Evolutionary conservation across 2,329 filamentous ascomycete genomes (phyloP).

Genomic region (Chaetomium strumarium): DNA sequence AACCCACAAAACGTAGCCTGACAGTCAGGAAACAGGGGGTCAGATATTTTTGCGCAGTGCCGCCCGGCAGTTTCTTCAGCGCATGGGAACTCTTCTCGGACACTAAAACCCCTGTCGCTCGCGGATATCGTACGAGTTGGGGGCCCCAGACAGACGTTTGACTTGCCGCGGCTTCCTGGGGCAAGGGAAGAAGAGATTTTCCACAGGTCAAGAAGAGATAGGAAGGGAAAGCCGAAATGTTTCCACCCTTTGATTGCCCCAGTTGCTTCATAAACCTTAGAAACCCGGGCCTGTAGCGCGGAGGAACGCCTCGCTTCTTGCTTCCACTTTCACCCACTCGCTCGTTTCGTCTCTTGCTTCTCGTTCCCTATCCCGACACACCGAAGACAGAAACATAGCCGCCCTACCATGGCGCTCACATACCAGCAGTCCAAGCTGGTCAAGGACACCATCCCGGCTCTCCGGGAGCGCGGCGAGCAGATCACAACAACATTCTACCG

Average conservation of each 20-base stretch:
- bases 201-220: neutral
- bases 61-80: too few relatives aligned
- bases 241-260: neutral
- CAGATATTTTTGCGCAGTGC: neutral
- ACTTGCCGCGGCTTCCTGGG: neutral
- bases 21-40: neutral
- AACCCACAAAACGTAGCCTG: too few relatives aligned
- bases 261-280: neutral
- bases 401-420: conserved; percentile 34
- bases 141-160: neutral
- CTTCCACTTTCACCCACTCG: neutral
- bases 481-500: conserved; percentile 70
- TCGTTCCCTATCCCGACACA: neutral
- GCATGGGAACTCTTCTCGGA: neutral
- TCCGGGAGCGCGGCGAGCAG: conserved; percentile 59
- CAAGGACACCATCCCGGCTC: conserved; percentile 63
- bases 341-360: neutral
- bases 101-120: neutral
- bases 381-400: neutral
- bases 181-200: neutral
- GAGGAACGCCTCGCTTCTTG: too few relatives aligned
- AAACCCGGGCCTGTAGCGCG: too few relatives aligned
- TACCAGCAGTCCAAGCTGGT: conserved; percentile 57
- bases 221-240: neutral
- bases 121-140: neutral